Evolutionary conservation across 257 asterid genomes (phyloP).

Genomic region (Solanum tacnaense): DNA sequence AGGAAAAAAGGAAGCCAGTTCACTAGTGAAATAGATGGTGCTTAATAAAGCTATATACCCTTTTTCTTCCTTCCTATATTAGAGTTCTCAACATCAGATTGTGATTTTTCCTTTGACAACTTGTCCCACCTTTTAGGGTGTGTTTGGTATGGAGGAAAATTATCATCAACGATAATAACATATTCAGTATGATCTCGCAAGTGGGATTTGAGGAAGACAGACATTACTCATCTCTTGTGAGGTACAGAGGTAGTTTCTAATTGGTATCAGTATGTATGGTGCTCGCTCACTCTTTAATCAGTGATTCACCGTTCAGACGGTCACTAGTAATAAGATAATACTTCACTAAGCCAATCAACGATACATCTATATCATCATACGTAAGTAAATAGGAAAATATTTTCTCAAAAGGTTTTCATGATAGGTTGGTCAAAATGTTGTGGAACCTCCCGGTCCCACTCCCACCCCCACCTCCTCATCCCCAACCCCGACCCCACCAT

Average conservation of each 20-base stretch:
- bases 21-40: neutral
- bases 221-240: neutral
- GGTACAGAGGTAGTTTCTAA: neutral
- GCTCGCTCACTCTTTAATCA: no score
- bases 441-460: neutral
- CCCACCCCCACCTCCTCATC: neutral
- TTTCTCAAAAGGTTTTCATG: neutral
- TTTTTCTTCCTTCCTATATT: neutral
- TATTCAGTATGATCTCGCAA: neutral
- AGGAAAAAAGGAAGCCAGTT: neutral
- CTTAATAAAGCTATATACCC: neutral
- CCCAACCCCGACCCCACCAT: neutral
- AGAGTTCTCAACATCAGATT: neutral
- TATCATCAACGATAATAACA: neutral
- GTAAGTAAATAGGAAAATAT: rapidly evolving
- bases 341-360: neutral
- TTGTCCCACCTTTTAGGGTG: neutral
- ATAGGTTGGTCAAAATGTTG: neutral
- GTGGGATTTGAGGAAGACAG: neutral
- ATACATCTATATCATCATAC: neutral
- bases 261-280: neutral
- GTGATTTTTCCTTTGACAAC: neutral
- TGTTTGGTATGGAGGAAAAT: neutral
- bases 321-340: neutral
- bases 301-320: neutral